Conservation (phyloP, 495 filamentous ascomycete species). For the Lophiostoma macrostomum region DNA sequence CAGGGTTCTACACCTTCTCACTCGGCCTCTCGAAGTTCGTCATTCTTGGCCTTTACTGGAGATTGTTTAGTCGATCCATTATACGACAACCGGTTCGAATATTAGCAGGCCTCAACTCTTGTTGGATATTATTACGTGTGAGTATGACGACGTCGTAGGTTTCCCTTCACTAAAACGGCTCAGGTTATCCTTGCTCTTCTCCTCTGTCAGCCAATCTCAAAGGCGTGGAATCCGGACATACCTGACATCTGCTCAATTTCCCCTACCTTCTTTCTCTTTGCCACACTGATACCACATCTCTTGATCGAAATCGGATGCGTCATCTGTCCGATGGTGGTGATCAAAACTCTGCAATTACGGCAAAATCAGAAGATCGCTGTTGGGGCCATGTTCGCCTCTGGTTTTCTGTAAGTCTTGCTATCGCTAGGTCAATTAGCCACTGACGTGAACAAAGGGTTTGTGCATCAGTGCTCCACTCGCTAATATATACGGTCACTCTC, state of each 20-base stretch:
- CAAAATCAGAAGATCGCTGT: neutral
- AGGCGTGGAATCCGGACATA: neutral
- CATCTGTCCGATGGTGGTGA: neutral
- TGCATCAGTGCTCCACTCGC: neutral
- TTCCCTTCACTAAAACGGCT: neutral
- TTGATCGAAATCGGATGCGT: neutral
- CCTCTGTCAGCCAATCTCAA: neutral
- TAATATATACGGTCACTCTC: neutral
- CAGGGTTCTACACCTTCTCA: neutral
- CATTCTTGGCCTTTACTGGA: conserved; percentile 4
- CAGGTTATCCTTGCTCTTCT: neutral
- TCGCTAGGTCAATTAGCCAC: too few relatives aligned
- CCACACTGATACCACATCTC: neutral
- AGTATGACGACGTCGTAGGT: neutral
- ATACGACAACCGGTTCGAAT: neutral
- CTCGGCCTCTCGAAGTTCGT: conserved; percentile 4
- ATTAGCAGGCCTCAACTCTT: neutral
- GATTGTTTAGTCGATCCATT: neutral
- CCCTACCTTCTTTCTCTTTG: neutral
- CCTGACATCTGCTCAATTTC: neutral
- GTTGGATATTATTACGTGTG: neutral
- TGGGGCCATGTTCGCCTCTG: neutral
- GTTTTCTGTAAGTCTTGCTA: too few relatives aligned
- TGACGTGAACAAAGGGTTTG: too few relatives aligned
- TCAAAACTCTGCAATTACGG: neutral